Evolutionary conservation across 23 red algal genomes (phyloP).

Genomic region (Rhodosorus marinus): DNA sequence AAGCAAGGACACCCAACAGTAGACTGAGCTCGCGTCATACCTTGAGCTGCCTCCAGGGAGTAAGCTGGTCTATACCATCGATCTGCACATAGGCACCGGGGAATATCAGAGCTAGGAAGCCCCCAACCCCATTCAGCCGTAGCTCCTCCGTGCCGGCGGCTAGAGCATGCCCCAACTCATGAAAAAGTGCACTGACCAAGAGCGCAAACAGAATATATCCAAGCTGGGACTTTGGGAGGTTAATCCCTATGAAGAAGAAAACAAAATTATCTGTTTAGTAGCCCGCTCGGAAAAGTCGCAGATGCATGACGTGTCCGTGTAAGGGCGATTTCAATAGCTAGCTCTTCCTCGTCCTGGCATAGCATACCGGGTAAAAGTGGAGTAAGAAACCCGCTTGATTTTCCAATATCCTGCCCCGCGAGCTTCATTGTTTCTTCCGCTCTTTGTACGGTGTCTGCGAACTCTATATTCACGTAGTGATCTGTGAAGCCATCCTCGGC

Average conservation of each 20-base stretch:
- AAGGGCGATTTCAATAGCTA: too few relatives aligned
- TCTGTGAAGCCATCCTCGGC: neutral
- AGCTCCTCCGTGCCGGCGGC: constrained; percentile 12
- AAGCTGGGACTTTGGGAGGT: constrained; percentile 4
- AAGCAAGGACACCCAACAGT: too few relatives aligned
- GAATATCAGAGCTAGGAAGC: constrained; percentile 27
- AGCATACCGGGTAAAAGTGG: neutral
- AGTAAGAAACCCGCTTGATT: neutral
- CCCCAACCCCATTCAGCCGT: constrained; percentile 13
- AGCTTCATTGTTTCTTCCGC: neutral
- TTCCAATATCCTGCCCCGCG: neutral
- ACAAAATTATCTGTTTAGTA: too few relatives aligned
- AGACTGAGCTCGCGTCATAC: too few relatives aligned
- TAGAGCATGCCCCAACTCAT: constrained; percentile 48
- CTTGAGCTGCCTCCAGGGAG: constrained; percentile 1
- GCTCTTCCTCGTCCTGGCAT: too few relatives aligned
- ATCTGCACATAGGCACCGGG: constrained; percentile 45
- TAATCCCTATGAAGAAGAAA: too few relatives aligned
- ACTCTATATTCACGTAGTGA: neutral
- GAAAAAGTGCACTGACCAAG: constrained; percentile 9
- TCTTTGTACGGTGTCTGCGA: neutral
- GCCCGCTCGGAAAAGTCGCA: too few relatives aligned
- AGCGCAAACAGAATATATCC: constrained; percentile 11
- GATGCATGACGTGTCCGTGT: too few relatives aligned
- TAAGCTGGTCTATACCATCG: neutral